A percentile compares a stretch with the other conserved stretches of the same genome.
Evolutionary conservation across 345 rosid genomes (phyloP).

Genomic region (Moricandia arvensis): DNA sequence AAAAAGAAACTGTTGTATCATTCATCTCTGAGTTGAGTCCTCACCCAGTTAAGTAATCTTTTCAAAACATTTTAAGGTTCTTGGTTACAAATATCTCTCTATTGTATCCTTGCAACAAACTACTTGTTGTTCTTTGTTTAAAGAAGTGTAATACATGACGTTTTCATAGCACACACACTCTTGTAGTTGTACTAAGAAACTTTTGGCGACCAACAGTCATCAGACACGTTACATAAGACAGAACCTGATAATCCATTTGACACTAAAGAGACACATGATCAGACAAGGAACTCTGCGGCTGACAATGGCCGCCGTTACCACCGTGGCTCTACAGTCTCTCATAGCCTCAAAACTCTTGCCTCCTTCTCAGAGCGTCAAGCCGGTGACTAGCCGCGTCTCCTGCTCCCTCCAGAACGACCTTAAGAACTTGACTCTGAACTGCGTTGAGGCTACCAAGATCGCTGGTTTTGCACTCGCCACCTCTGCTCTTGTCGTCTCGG

Average conservation of each 20-base stretch:
- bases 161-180: neutral
- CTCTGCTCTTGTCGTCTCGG: slow-evolving; percentile 89
- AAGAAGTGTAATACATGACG: neutral
- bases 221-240: neutral
- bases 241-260: neutral
- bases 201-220: neutral
- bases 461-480: slow-evolving; percentile 91
- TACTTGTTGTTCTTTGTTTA: neutral
- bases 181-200: neutral
- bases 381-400: slow-evolving; percentile 44
- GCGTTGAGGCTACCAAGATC: slow-evolving; percentile 63
- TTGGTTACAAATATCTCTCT: neutral
- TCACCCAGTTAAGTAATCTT: too few relatives aligned
- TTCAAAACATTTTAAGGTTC: too few relatives aligned
- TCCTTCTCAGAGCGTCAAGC: slow-evolving; percentile 44
- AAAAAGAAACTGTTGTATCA: neutral
- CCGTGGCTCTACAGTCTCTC: slow-evolving; percentile 41
- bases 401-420: slow-evolving; percentile 65
- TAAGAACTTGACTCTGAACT: slow-evolving; percentile 62
- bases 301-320: slow-evolving; percentile 67
- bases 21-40: neutral
- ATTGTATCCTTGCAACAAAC: neutral
- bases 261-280: slow-evolving; percentile 5
- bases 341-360: slow-evolving; percentile 43
- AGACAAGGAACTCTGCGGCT: neutral